Conservation (phyloP, 192 early-diverging fungal species). For the Backusella tuberculispora region DNA sequence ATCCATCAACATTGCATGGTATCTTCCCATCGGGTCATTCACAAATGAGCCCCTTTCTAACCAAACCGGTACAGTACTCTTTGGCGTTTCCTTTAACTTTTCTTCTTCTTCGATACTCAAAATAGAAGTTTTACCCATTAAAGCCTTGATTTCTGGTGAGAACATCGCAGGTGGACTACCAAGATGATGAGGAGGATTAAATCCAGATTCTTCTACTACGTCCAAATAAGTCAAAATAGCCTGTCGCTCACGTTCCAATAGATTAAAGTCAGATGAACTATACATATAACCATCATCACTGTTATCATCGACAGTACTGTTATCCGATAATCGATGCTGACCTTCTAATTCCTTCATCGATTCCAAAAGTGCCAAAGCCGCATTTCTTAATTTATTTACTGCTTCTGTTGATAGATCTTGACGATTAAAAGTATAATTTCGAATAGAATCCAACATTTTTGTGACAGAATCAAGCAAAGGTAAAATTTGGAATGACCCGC, state of each 20-base stretch:
- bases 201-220: constrained; percentile 48
- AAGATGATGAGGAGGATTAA: constrained; percentile 49
- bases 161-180: constrained; percentile 32
- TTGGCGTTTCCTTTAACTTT: background rate
- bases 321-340: constrained; percentile 41
- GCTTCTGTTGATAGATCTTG: constrained; percentile 46
- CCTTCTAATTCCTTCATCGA: constrained; percentile 55
- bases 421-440: constrained; percentile 56
- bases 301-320: constrained; percentile 21
- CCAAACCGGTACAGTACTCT: constrained; percentile 36
- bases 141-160: constrained; percentile 34
- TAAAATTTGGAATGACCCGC: constrained; percentile 44
- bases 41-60: constrained; percentile 33
- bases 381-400: constrained; percentile 45
- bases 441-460: constrained; percentile 53
- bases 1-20: constrained; percentile 53
- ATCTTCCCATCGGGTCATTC: constrained; percentile 45
- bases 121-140: constrained; percentile 41
- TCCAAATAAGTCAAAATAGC: constrained; percentile 52
- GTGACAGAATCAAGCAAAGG: constrained; percentile 53
- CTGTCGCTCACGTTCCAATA: constrained; percentile 47
- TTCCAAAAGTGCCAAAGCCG: constrained; percentile 50
- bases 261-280: constrained; percentile 45
- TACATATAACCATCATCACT: constrained; percentile 54
- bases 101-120: constrained; percentile 12